phyloP scores from a whole-genome alignment of 2,329 filamentous ascomycete genomes.

The Herpotrichia juniperi region DNA sequence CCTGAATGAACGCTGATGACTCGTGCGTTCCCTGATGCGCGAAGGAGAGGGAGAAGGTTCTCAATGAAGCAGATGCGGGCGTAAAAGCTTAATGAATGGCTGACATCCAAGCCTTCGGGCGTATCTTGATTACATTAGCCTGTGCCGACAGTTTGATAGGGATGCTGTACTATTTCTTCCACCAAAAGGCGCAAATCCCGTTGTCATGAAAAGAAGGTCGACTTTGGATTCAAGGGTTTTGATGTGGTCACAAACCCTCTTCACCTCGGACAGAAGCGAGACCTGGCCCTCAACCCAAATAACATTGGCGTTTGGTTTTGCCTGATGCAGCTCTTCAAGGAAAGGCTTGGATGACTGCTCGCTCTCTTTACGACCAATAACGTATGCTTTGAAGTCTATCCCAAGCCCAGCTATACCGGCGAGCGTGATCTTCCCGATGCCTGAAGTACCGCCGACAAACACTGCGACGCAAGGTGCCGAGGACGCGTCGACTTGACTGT shows the following conservation, averaged over 20 bases:
- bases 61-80: constrained; percentile 50
- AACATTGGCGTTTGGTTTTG: constrained; percentile 50
- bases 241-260: constrained; percentile 48
- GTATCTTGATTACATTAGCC: constrained; percentile 11
- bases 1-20: constrained; percentile 46
- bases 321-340: constrained; percentile 42
- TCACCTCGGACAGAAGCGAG: constrained; percentile 52
- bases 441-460: constrained; percentile 56
- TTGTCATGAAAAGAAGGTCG: constrained; percentile 54
- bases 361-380: constrained; percentile 51
- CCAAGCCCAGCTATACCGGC: constrained; percentile 45
- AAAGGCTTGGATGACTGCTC: constrained; percentile 37
- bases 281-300: constrained; percentile 53
- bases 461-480: constrained; percentile 48
- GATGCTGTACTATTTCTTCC: constrained; percentile 35
- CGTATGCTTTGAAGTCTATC: constrained; percentile 47
- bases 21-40: constrained; percentile 11
- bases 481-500: constrained; percentile 47
- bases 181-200: constrained; percentile 53
- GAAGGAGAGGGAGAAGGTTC: constrained; percentile 51
- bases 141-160: background rate
- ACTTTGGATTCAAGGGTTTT: constrained; percentile 45
- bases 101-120: constrained; percentile 51
- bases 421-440: constrained; percentile 53
- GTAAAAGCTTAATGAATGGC: constrained; percentile 52